Conservation (phyloP, 371 early-diverging fungal species). For the Mucor mucedo region DNA sequence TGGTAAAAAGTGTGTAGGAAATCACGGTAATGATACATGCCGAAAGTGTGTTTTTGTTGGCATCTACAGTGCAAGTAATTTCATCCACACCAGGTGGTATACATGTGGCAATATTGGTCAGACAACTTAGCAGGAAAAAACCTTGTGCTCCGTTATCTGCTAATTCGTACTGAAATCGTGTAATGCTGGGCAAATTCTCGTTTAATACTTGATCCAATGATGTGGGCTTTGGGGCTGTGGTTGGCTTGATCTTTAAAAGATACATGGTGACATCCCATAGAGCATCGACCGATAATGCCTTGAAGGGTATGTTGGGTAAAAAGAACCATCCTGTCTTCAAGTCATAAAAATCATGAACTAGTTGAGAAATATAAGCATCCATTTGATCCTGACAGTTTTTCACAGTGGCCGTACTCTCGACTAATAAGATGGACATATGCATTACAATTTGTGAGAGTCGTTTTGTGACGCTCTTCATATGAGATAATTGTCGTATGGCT, state of each 20-base stretch:
- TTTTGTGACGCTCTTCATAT: conserved; percentile 35
- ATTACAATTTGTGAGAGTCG: conserved; percentile 51
- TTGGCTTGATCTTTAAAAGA: conserved; percentile 23
- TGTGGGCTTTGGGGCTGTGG: conserved; percentile 4
- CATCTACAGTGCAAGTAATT: neutral
- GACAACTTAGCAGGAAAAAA: conserved; percentile 39
- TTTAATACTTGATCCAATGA: conserved; percentile 17
- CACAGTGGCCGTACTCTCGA: conserved; percentile 17
- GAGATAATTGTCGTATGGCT: conserved; percentile 25
- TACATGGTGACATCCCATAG: conserved; percentile 39
- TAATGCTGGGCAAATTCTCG: conserved; percentile 26
- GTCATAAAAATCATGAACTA: conserved; percentile 11
- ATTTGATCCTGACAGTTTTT: conserved; percentile 26
- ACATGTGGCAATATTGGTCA: conserved; percentile 38
- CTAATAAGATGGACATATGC: conserved; percentile 41
- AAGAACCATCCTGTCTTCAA: conserved; percentile 47
- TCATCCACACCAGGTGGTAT: conserved; percentile 33
- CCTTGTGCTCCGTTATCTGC: conserved; percentile 35
- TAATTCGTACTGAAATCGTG: conserved; percentile 33
- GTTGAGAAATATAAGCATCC: conserved; percentile 17
- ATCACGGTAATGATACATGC: conserved; percentile 42
- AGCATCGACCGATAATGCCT: conserved; percentile 44
- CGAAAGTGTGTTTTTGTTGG: conserved; percentile 22
- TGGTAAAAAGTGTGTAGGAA: conserved; percentile 48
- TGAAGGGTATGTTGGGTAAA: conserved; percentile 56